Evolutionary conservation across 768 basidiomycete genomes (phyloP).

Genomic region (Hygrophorus russula): DNA sequence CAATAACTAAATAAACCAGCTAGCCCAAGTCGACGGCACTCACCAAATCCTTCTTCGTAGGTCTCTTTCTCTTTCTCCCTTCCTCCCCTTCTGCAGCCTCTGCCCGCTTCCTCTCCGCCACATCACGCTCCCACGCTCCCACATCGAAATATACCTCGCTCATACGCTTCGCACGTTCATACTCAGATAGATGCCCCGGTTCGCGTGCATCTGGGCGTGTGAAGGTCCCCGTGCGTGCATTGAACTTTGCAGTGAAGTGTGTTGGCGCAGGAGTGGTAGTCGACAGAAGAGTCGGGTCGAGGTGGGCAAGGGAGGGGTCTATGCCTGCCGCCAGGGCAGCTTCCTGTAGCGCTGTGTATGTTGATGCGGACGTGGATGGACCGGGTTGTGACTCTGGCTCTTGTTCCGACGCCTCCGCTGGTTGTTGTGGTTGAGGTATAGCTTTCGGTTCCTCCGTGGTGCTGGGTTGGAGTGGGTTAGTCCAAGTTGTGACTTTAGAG

Average conservation of each 20-base stretch:
- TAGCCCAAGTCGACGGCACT: slow-evolving; percentile 23
- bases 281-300: slow-evolving; percentile 62
- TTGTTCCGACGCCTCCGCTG: slow-evolving; percentile 8
- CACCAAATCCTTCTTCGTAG: slow-evolving; percentile 78
- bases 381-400: slow-evolving; percentile 13
- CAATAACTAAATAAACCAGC: slow-evolving; percentile 9
- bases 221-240: slow-evolving; percentile 73
- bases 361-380: slow-evolving; percentile 14
- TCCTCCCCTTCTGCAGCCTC: slow-evolving; percentile 36
- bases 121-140: slow-evolving; percentile 63
- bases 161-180: slow-evolving; percentile 76
- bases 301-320: slow-evolving; percentile 69
- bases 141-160: slow-evolving; percentile 85
- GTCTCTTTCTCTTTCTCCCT: slow-evolving; percentile 66
- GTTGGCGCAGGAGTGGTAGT: slow-evolving; percentile 16
- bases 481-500: slow-evolving; percentile 78
- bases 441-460: slow-evolving; percentile 13
- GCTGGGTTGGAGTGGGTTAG: slow-evolving; percentile 50
- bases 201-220: slow-evolving; percentile 55
- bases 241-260: slow-evolving; percentile 62
- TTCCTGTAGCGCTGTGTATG: slow-evolving; percentile 45
- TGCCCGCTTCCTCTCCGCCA: slow-evolving; percentile 35
- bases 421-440: slow-evolving; percentile 9
- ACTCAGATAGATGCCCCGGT: slow-evolving; percentile 69
- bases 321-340: slow-evolving; percentile 74